Percentiles rank a stretch among this genome's conserved stretches.
These are phyloP conservation scores for Saxophila tyrrhenica DNA, from an alignment of 495 filamentous ascomycete genomes.

Conservation along the genomic window DNA sequence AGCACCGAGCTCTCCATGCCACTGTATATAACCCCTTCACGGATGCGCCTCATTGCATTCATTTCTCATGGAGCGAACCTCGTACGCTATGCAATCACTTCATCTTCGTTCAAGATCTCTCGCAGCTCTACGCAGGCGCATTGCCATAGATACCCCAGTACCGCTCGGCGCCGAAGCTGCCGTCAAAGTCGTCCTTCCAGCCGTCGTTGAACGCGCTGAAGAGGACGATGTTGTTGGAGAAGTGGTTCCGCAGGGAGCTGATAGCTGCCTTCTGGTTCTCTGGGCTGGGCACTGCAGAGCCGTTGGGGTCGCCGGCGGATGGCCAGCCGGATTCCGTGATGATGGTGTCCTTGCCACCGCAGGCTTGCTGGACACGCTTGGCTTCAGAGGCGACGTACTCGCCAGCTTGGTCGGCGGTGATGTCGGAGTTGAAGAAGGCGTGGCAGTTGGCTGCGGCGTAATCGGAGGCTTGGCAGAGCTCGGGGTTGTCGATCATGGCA, in stretches of 20 bases:
- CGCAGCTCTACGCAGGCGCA: slow-evolving; percentile 4
- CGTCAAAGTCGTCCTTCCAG: slow-evolving; percentile 62
- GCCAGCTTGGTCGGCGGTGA: slow-evolving; percentile 47
- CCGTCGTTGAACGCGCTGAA: slow-evolving; percentile 65
- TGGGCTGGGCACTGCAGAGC: slow-evolving; percentile 48
- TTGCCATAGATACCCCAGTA: slow-evolving; percentile 51
- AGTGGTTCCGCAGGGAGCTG: slow-evolving; percentile 45
- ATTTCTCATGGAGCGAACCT: background rate
- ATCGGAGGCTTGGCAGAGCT: slow-evolving; percentile 61
- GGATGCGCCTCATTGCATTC: background rate
- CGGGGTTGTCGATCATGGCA: slow-evolving; percentile 48
- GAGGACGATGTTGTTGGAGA: slow-evolving; percentile 46
- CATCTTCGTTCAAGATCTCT: background rate
- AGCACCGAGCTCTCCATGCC: background rate
- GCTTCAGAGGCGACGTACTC: slow-evolving; percentile 46
- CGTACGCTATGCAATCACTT: background rate
- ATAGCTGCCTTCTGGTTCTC: slow-evolving; percentile 55
- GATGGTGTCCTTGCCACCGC: slow-evolving; percentile 44
- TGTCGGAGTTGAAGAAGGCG: slow-evolving; percentile 65
- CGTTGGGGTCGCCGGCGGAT: slow-evolving; percentile 49
- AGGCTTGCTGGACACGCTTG: slow-evolving; percentile 41
- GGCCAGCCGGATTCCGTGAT: slow-evolving; percentile 86
- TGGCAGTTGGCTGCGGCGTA: slow-evolving; percentile 75
- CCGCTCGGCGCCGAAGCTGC: slow-evolving; percentile 58
- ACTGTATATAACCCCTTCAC: background rate